A percentile compares a stretch with the other conserved stretches of the same genome.
phyloP scores from a whole-genome alignment of 2,329 filamentous ascomycete species.

The Alternaria gaisen region DNA sequence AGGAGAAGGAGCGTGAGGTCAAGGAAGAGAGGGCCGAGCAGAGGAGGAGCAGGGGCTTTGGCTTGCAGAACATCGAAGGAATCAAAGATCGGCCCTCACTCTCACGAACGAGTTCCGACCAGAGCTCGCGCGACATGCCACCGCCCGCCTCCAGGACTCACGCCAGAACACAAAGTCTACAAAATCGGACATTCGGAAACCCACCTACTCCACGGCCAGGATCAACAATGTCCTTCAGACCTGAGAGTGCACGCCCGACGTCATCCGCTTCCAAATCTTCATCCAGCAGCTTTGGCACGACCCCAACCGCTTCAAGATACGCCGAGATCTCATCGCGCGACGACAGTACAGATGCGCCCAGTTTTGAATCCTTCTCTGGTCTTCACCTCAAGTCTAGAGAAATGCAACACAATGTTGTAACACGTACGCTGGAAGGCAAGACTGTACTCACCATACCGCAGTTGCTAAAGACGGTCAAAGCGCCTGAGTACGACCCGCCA shows the following conservation, averaged over 20 bases:
- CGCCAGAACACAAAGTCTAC: constrained; percentile 28
- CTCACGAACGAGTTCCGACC: constrained; percentile 40
- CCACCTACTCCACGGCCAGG: constrained; percentile 27
- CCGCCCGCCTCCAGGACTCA: constrained; percentile 21
- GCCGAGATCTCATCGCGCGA: constrained; percentile 43
- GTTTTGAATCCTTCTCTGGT: constrained; percentile 82
- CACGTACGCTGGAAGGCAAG: constrained; percentile 80
- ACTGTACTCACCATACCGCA: constrained; percentile 81
- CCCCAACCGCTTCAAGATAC: constrained; percentile 38
- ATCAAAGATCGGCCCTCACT: constrained; percentile 32
- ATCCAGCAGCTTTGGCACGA: constrained; percentile 29
- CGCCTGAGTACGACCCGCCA: constrained; percentile 79
- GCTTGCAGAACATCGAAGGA: constrained; percentile 41
- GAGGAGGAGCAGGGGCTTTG: constrained; percentile 54
- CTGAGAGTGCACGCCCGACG: constrained; percentile 29
- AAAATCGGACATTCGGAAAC: background rate
- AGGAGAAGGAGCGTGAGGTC: constrained; percentile 54
- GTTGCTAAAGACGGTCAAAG: constrained; percentile 80
- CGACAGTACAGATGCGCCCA: constrained; percentile 60
- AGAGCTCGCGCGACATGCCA: constrained; percentile 34
- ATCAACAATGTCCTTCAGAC: constrained; percentile 33
- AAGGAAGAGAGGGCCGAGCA: constrained; percentile 56
- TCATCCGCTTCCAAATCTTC: constrained; percentile 36
- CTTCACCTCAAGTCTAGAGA: constrained; percentile 84
- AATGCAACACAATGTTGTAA: constrained; percentile 81